A percentile compares a stretch with the other conserved stretches of the same genome.
Conservation (phyloP, 352 stramenopile genomes). For the Pythium plurisporium region DNA sequence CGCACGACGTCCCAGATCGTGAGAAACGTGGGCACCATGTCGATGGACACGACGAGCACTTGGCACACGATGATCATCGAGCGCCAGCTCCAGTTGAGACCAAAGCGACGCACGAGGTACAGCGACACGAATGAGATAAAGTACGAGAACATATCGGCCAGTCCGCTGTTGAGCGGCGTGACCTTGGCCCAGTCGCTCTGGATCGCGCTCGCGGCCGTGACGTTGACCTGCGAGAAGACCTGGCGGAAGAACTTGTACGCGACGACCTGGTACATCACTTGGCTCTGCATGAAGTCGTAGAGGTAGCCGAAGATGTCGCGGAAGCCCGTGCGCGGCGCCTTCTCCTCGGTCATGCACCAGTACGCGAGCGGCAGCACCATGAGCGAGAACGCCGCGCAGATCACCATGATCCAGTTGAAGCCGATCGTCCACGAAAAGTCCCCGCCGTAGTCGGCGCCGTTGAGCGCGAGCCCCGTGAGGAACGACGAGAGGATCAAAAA, state of each 20-base stretch:
- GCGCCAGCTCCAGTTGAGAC: slow-evolving; percentile 56
- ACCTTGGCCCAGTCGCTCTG: slow-evolving; percentile 50
- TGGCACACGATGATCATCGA: slow-evolving; percentile 33
- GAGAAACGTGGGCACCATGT: slow-evolving; percentile 44
- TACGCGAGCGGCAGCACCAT: slow-evolving; percentile 35
- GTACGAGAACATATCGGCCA: slow-evolving; percentile 40
- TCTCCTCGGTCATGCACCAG: slow-evolving; percentile 48
- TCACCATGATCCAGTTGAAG: slow-evolving; percentile 45
- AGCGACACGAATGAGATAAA: slow-evolving; percentile 36
- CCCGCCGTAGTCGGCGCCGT: slow-evolving; percentile 49
- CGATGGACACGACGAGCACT: slow-evolving; percentile 39
- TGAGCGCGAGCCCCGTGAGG: slow-evolving; percentile 61
- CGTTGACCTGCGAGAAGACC: slow-evolving; percentile 37
- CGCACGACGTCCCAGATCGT: slow-evolving; percentile 67
- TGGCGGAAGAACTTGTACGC: slow-evolving; percentile 26
- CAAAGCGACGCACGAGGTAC: slow-evolving; percentile 36
- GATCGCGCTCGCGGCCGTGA: slow-evolving; percentile 43
- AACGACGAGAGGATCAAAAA: slow-evolving; percentile 40
- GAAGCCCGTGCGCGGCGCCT: slow-evolving; percentile 16
- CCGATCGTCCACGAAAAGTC: slow-evolving; percentile 41
- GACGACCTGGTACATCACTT: slow-evolving; percentile 29
- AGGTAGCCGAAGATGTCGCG: slow-evolving; percentile 24
- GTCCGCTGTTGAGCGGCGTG: slow-evolving; percentile 49
- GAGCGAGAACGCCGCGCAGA: slow-evolving; percentile 32
- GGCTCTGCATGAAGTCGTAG: slow-evolving; percentile 51